phyloP scores from a whole-genome alignment of 2,329 filamentous ascomycete species.

The Coniochaeta sp. region DNA sequence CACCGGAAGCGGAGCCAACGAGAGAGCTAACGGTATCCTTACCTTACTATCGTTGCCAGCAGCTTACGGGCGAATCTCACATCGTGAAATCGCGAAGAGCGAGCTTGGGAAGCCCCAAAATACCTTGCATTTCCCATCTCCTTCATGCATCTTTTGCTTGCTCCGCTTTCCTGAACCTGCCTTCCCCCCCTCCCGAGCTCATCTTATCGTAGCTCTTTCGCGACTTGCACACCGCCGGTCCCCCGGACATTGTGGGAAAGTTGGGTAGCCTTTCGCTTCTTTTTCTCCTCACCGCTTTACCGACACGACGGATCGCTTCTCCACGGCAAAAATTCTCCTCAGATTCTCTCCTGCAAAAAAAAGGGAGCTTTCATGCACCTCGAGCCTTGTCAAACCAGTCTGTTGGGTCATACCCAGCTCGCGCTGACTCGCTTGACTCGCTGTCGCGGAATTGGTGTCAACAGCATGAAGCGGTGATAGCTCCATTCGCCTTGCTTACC shows the following conservation, averaged over 20 bases:
- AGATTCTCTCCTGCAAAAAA: neutral
- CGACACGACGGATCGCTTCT: neutral
- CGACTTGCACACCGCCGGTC: too few relatives aligned
- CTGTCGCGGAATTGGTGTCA: neutral
- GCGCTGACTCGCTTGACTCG: neutral
- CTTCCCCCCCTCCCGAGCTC: too few relatives aligned
- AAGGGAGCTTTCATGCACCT: neutral
- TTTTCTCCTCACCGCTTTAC: neutral
- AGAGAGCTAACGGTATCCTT: neutral
- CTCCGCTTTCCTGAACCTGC: too few relatives aligned
- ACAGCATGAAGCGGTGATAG: slow-evolving; percentile 1
- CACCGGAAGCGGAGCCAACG: neutral
- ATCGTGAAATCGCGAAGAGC: too few relatives aligned
- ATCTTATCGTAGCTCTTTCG: too few relatives aligned
- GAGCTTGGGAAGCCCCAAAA: too few relatives aligned
- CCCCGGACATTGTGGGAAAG: too few relatives aligned
- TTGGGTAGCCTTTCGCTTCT: too few relatives aligned
- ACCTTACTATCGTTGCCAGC: too few relatives aligned
- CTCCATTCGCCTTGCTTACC: neutral
- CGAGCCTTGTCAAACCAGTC: neutral
- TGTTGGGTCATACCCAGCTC: neutral
- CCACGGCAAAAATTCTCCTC: neutral
- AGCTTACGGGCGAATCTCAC: too few relatives aligned
- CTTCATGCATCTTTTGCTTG: too few relatives aligned
- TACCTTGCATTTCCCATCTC: too few relatives aligned